A percentile compares a stretch with the other conserved stretches of the same genome.
phyloP scores from a whole-genome alignment of 495 filamentous ascomycete genomes.

The Tuber aestivum region DNA sequence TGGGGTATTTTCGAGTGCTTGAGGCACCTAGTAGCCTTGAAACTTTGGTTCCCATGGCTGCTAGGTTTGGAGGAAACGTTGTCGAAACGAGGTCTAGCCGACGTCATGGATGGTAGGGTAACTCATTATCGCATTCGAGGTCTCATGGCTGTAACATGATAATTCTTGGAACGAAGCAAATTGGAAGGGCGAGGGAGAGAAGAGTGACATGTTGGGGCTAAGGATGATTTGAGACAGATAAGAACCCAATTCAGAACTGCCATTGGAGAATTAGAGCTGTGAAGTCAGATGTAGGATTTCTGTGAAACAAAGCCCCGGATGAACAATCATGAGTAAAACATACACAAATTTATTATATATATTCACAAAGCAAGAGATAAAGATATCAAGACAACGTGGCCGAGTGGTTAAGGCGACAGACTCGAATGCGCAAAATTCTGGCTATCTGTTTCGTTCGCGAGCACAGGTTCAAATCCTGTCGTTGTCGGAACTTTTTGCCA shows the following conservation, averaged over 20 bases:
- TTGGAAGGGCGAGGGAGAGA: not conserved
- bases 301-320: not conserved
- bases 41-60: not conserved
- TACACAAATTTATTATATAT: not conserved
- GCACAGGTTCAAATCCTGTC: slow-evolving; percentile 36
- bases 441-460: slow-evolving; percentile 33
- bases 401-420: slow-evolving; percentile 37
- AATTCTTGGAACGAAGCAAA: not conserved
- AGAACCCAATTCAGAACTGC: not conserved
- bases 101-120: not conserved
- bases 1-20: not conserved
- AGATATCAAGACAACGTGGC: slow-evolving; percentile 19
- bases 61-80: not conserved
- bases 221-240: not conserved
- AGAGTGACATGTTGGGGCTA: not conserved
- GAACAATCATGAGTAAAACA: not conserved
- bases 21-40: not conserved
- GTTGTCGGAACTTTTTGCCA: slow-evolving; percentile 19
- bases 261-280: not conserved
- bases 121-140: not conserved
- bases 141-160: too few species aligned
- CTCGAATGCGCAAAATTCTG: slow-evolving; percentile 16
- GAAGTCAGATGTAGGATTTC: not conserved
- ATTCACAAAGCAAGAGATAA: not conserved
- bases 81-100: not conserved